Percentiles rank a stretch among this genome's conserved stretches.
These are phyloP conservation scores for Solanum chacoense DNA, from an alignment of 305 asterid genomes.

Conservation along the genomic window DNA sequence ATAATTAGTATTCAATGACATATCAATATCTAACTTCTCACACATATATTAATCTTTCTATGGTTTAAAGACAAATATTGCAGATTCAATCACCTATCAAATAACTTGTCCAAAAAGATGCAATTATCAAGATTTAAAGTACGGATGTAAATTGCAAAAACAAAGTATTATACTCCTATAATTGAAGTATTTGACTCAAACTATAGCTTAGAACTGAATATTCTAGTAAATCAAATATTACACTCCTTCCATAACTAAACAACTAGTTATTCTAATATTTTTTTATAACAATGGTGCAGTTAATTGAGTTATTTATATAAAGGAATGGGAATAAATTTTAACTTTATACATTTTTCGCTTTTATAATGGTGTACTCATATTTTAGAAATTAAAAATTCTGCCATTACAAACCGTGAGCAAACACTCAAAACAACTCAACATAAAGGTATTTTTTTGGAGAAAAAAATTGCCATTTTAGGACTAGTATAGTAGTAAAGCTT, in stretches of 20 bases:
- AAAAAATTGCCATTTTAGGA: neutral
- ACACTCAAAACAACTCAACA: neutral
- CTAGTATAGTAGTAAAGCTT: neutral
- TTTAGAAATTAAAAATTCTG: neutral
- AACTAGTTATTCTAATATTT: neutral
- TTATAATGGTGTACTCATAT: neutral
- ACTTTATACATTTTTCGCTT: neutral
- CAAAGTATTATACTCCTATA: neutral
- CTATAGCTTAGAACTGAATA: neutral
- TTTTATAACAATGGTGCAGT: neutral
- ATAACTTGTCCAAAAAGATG: neutral
- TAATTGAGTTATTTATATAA: neutral
- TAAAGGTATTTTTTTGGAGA: neutral
- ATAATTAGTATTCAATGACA: no score
- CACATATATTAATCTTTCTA: neutral
- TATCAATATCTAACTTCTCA: no score
- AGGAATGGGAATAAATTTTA: neutral
- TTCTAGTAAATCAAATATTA: neutral
- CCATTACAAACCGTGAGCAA: neutral
- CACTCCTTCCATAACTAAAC: neutral
- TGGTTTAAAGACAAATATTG: neutral
- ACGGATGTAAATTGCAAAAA: neutral
- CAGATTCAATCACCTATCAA: neutral
- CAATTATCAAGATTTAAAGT: neutral
- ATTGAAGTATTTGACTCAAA: neutral